Base-by-base conservation (phyloP, 176 grass and related monocot species). In the Saccharum spontaneum region DNA sequence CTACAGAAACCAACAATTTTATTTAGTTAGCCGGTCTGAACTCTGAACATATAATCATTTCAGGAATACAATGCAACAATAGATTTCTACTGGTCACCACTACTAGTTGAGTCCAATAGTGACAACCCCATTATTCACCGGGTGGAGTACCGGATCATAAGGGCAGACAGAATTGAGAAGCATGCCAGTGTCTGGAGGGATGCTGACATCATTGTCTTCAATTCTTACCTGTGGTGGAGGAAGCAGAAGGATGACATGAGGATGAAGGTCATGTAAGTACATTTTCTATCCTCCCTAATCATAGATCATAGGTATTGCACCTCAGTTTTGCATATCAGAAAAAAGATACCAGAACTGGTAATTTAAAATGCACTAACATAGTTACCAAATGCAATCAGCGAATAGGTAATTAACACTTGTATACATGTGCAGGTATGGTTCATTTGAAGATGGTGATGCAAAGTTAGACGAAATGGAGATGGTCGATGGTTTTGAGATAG, bases 181-280 rank as follows among this genome's bases (percentile, higher is more conserved):
- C 95, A 97, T 57, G 92, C 95, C 11, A 81, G 82, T 46, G 38
- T 75, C 33, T 97, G 95, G 95, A 88, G 39, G n/a, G 79, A 93
- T 77, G 90, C 95, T 16, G 95, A 97, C 26, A 69, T 93, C 59
- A 81, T 97, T 10, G 85, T 97, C 36, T 97, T 97, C 88, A 97
- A 97, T 72, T 89, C 95, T 43, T 97, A 97, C 88, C 86, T 96
- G 1, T 99, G 97, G 97, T 99, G 97, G 97, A 96, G 92, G 73
- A 92, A 99, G 80, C 97, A 90, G 61, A 90, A 17, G 59, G 39
- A 83, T 5, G 87, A 86, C 74, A 96, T 91, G 88, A 96, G 24
- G 88, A 92, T 99, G 94, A 96, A 96, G 59, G 86, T 96, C 36
- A 85, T 71, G 39, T 24, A 69, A 69, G 66, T 69, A 69, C 66